phyloP scores from a whole-genome alignment of 2,329 filamentous ascomycete genomes.

The Parascedosporium putredinis region DNA sequence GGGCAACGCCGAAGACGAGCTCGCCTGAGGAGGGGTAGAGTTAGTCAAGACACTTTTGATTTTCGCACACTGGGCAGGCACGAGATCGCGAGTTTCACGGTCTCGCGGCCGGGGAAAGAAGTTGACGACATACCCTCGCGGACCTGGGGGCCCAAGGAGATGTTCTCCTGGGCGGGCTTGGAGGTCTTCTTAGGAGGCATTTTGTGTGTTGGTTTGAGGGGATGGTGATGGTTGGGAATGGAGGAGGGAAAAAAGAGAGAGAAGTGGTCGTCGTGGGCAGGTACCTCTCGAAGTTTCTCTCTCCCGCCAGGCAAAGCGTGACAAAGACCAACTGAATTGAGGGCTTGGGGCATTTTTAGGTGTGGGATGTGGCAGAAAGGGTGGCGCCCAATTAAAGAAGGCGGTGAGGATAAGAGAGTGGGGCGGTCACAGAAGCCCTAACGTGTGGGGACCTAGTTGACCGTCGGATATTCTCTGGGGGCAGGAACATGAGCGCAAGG shows the following conservation, averaged over 20 bases:
- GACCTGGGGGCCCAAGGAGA: conserved; percentile 93
- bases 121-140: conserved; percentile 64
- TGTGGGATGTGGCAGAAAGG: conserved; percentile 27
- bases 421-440: conserved; percentile 1
- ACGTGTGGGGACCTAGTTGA: neutral
- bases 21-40: conserved; percentile 51
- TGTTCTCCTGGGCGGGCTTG: conserved; percentile 86
- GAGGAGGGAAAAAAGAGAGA: neutral
- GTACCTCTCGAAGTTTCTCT: neutral
- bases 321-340: neutral
- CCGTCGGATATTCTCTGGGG: neutral
- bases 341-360: conserved; percentile 5
- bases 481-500: neutral
- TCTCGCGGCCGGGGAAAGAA: too few species aligned
- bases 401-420: conserved; percentile 2
- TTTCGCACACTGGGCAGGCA: neutral
- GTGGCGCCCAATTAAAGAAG: conserved; percentile 15
- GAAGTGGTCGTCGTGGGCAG: conserved; percentile 2
- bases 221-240: conserved; percentile 5
- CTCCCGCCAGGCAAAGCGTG: neutral
- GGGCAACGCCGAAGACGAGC: conserved; percentile 91
- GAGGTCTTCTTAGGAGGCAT: conserved; percentile 94
- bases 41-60: conserved; percentile 14
- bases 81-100: neutral
- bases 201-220: conserved; percentile 33